Percentiles rank a stretch among this genome's conserved stretches.
These are phyloP conservation scores for Hypoxylon sp. DNA, from an alignment of 2,329 filamentous ascomycete genomes.

Conservation along the genomic window DNA sequence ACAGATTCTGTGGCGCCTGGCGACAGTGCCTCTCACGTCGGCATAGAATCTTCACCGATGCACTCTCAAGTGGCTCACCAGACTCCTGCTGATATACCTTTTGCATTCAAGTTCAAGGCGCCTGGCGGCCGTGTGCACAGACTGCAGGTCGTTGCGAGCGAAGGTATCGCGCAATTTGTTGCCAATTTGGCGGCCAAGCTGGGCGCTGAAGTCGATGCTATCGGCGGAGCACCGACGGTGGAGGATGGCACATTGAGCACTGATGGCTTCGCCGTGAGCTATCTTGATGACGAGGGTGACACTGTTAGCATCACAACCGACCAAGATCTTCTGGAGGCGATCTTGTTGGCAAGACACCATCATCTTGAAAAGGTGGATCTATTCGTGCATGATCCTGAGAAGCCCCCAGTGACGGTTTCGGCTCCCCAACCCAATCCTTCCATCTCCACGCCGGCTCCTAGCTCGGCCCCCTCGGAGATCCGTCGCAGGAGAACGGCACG, in stretches of 20 bases:
- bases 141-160: constrained; percentile 81
- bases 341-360: constrained; percentile 79
- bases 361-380: constrained; percentile 93
- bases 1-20: constrained; percentile 87
- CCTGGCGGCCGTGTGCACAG: constrained; percentile 94
- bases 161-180: constrained; percentile 83
- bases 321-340: constrained; percentile 89
- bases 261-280: constrained; percentile 89
- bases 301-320: constrained; percentile 97
- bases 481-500: constrained; percentile 57
- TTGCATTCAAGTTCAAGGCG: constrained; percentile 99
- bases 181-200: constrained; percentile 82
- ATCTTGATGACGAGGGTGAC: constrained; percentile 96
- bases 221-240: constrained; percentile 81
- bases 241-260: constrained; percentile 81
- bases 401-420: constrained; percentile 77
- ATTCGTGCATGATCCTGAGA: constrained; percentile 92
- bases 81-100: constrained; percentile 75
- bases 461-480: constrained; percentile 54
- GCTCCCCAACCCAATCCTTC: constrained; percentile 56
- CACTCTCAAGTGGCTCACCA: constrained; percentile 69
- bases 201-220: constrained; percentile 79
- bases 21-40: constrained; percentile 93
- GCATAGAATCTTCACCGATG: constrained; percentile 79
- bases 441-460: constrained; percentile 57